Percentiles rank a stretch among this genome's conserved stretches.
Evolutionary conservation across 306 rosid species (phyloP).

Genomic region (Cercis canadensis): DNA sequence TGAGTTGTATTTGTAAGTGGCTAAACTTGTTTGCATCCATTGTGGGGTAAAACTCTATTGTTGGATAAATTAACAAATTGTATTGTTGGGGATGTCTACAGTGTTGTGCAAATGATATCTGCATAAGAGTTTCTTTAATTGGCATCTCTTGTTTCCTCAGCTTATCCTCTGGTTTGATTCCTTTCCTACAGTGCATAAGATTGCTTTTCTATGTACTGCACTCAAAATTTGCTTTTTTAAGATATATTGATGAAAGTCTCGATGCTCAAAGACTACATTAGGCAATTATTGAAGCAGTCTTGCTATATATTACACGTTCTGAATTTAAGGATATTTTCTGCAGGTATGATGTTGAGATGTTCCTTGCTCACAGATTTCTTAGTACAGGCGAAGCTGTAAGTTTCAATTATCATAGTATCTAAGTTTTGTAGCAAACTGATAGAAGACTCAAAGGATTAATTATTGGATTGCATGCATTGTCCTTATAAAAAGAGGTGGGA

Average conservation of each 20-base stretch:
- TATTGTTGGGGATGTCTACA: not conserved
- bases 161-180: conserved; percentile 2
- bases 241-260: too few species aligned
- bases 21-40: too few species aligned
- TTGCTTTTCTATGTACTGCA: not conserved
- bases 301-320: not conserved
- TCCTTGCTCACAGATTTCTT: conserved; percentile 71
- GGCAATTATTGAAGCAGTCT: too few species aligned
- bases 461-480: conserved; percentile 16
- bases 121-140: not conserved
- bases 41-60: too few species aligned
- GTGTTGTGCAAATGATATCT: conserved; percentile 7
- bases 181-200: not conserved
- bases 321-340: conserved; percentile 20
- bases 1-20: too few species aligned
- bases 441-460: conserved; percentile 11
- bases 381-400: conserved; percentile 89
- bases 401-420: conserved; percentile 15
- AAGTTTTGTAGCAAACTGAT: conserved; percentile 23
- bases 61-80: too few species aligned
- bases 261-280: too few species aligned
- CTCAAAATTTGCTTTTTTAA: not conserved
- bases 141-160: not conserved
- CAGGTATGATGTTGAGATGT: conserved; percentile 93
- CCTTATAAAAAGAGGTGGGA: not conserved